Conservation (phyloP, 345 rosid genomes). For the Litchi chinensis region DNA sequence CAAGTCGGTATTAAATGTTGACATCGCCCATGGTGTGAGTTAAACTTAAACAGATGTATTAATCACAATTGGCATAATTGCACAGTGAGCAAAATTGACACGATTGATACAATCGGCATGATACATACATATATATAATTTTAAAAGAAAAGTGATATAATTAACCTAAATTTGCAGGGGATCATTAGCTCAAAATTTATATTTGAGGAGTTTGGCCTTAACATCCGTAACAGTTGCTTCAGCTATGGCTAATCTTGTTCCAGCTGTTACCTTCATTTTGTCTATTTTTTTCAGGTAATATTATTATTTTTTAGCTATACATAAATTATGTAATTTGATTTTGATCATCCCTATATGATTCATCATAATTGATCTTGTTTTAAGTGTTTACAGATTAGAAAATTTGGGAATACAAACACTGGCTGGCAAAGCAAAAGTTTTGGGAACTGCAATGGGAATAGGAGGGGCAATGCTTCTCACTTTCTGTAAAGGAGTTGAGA, state of each 20-base stretch:
- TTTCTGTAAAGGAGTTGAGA: slow-evolving; percentile 48
- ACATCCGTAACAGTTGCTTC: slow-evolving; percentile 59
- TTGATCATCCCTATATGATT: no score
- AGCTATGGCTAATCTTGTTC: slow-evolving; percentile 53
- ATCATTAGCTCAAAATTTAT: slow-evolving; percentile 37
- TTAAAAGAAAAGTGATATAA: no score
- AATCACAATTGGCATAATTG: no score
- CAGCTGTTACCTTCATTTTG: slow-evolving; percentile 52
- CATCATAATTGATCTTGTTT: background rate
- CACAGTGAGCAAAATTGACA: no score
- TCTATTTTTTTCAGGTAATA: slow-evolving; percentile 48
- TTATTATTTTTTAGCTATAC: no score
- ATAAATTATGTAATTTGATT: no score
- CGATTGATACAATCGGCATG: no score
- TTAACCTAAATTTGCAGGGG: slow-evolving; percentile 28
- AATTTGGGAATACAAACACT: slow-evolving; percentile 30
- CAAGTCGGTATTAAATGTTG: no score
- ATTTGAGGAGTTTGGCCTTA: slow-evolving; percentile 40
- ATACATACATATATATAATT: no score
- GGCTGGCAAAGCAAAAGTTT: slow-evolving; percentile 52
- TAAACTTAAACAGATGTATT: no score
- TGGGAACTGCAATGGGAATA: slow-evolving; percentile 58
- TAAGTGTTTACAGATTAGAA: slow-evolving; percentile 42
- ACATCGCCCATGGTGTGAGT: no score
- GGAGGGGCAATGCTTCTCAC: slow-evolving; percentile 65